Conservation (phyloP, 805 yeast genomes). For the Wickerhamomyces bisporus region DNA sequence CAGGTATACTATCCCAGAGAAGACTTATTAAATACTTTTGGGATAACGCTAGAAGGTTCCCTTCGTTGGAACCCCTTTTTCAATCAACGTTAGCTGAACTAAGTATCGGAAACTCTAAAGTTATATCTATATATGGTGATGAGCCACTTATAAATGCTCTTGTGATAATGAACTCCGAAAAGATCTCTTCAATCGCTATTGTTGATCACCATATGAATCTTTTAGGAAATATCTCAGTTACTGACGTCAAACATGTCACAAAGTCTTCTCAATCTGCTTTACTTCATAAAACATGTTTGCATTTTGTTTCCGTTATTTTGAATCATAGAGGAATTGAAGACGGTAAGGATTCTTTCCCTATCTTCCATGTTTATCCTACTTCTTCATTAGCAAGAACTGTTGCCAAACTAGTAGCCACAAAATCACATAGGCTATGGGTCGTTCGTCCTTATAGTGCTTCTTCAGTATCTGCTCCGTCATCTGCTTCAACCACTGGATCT, state of each 20-base stretch:
- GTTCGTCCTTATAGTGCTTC: slow-evolving; percentile 49
- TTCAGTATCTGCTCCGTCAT: slow-evolving; percentile 15
- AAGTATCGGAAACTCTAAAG: slow-evolving; percentile 67
- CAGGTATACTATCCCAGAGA: slow-evolving; percentile 89
- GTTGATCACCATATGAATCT: slow-evolving; percentile 72
- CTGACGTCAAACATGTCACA: slow-evolving; percentile 87
- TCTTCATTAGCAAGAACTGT: slow-evolving; percentile 83
- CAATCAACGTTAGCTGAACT: slow-evolving; percentile 65
- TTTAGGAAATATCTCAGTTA: slow-evolving; percentile 89
- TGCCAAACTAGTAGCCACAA: slow-evolving; percentile 93
- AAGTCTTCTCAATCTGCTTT: slow-evolving; percentile 82
- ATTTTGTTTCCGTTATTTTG: slow-evolving; percentile 80
- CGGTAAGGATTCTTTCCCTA: slow-evolving; percentile 95
- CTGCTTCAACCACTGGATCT: slow-evolving; percentile 19
- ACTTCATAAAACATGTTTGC: slow-evolving; percentile 77
- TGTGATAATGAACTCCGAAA: slow-evolving; percentile 73
- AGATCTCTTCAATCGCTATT: slow-evolving; percentile 89
- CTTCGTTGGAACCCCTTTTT: slow-evolving; percentile 70
- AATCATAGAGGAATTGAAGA: slow-evolving; percentile 86
- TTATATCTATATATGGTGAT: slow-evolving; percentile 82
- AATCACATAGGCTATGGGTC: slow-evolving; percentile 85
- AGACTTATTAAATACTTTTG: slow-evolving; percentile 79
- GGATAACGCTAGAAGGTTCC: slow-evolving; percentile 89
- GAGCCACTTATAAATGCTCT: slow-evolving; percentile 84
- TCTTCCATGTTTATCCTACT: slow-evolving; percentile 80